A percentile compares a stretch with the other conserved stretches of the same genome.
Evolutionary conservation across 257 asterid species (phyloP).

Genomic region (Scutellaria galericulata): DNA sequence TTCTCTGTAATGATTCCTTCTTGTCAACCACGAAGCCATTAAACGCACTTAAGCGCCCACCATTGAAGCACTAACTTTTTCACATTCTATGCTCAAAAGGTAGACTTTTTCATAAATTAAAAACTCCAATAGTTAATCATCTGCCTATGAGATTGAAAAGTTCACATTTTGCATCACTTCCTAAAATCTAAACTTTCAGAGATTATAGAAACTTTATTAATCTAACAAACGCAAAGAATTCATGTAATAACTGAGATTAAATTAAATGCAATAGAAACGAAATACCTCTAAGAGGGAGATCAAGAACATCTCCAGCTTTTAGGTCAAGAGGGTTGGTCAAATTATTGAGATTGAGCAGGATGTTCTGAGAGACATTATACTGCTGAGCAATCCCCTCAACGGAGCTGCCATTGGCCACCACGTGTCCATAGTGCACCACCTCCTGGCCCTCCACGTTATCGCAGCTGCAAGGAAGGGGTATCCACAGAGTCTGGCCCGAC

Average conservation of each 20-base stretch:
- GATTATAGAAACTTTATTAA: background rate
- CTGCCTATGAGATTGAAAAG: background rate
- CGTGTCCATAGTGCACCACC: conserved; percentile 80
- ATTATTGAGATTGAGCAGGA: conserved; percentile 59
- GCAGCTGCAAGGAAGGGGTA: conserved; percentile 95
- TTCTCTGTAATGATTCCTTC: background rate
- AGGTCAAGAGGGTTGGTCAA: conserved; percentile 51
- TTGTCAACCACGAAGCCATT: no score
- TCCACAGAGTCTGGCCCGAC: conserved; percentile 59
- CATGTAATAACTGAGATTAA: background rate
- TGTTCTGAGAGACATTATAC: conserved; percentile 52
- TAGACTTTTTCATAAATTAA: no score
- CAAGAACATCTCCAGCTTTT: conserved; percentile 61
- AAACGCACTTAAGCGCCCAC: no score
- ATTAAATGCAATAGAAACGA: background rate
- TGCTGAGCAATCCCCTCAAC: conserved; percentile 61
- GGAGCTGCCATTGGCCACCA: conserved; percentile 57
- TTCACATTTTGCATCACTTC: background rate
- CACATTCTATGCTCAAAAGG: no score
- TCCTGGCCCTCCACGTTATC: conserved; percentile 58
- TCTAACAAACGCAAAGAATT: background rate
- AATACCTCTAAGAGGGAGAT: conserved; percentile 82
- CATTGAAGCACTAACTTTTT: no score
- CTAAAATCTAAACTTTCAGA: background rate
- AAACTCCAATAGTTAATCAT: no score